These are phyloP conservation scores for Blastocystis sp. DNA, from an alignment of 352 stramenopile species.

Conservation along the genomic window DNA sequence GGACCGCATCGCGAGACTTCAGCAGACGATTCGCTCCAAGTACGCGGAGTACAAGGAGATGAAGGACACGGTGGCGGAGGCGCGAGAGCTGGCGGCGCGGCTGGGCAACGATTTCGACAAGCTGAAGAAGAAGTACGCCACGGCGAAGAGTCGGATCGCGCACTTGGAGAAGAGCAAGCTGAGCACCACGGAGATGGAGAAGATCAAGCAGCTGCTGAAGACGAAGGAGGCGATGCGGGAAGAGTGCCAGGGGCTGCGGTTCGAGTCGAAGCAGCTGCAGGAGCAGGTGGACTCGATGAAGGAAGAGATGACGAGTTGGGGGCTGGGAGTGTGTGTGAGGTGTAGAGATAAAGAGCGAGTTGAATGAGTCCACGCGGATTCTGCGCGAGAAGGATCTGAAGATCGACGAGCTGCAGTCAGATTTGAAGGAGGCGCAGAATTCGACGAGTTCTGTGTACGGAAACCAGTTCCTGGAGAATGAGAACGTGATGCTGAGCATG, in stretches of 20 bases:
- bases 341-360: not conserved
- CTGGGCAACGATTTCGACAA: not conserved
- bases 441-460: slow-evolving; percentile 14
- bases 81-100: not conserved
- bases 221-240: slow-evolving; percentile 33
- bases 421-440: slow-evolving; percentile 43
- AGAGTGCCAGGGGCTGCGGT: slow-evolving; percentile 13
- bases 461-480: slow-evolving; percentile 32
- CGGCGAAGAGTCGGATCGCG: slow-evolving; percentile 8
- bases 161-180: slow-evolving; percentile 1
- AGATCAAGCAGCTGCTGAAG: slow-evolving; percentile 47
- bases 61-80: not conserved
- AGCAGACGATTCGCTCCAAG: slow-evolving; percentile 66
- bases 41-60: slow-evolving; percentile 66
- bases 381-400: slow-evolving; percentile 13
- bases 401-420: slow-evolving; percentile 50
- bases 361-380: slow-evolving; percentile 23
- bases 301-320: slow-evolving; percentile 28
- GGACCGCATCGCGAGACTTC: not conserved
- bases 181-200: not conserved
- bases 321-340: not conserved
- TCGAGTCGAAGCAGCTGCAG: not conserved
- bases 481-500: slow-evolving; percentile 49
- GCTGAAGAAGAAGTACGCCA: not conserved
- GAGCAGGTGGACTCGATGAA: slow-evolving; percentile 8